These are phyloP conservation scores for Metschnikowia gruessii DNA, from an alignment of 805 yeast species.

Conservation along the genomic window DNA sequence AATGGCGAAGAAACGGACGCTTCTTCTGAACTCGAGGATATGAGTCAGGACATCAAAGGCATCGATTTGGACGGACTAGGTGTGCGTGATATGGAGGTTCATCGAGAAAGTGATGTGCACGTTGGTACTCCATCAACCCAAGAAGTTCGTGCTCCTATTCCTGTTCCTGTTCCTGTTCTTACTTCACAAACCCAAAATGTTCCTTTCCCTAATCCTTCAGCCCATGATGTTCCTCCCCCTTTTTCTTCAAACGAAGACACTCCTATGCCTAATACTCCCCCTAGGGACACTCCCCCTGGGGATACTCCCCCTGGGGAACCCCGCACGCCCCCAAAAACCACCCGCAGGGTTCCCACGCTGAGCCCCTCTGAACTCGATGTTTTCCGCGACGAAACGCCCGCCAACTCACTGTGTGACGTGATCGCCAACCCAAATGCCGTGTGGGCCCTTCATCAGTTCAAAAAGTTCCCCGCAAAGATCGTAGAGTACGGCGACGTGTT, in stretches of 20 bases:
- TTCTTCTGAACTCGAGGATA: slow-evolving; percentile 25
- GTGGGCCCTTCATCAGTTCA: slow-evolving; percentile 52
- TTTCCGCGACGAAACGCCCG: not conserved
- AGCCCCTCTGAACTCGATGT: not conserved
- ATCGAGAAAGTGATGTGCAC: too few species aligned
- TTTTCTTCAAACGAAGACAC: too few species aligned
- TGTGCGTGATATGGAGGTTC: too few species aligned
- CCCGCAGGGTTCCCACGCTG: not conserved
- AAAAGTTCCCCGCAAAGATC: slow-evolving; percentile 50
- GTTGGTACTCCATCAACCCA: too few species aligned
- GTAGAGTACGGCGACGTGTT: slow-evolving; percentile 27
- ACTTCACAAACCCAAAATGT: too few species aligned
- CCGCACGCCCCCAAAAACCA: too few species aligned
- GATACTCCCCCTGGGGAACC: too few species aligned
- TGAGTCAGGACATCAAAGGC: slow-evolving; percentile 17
- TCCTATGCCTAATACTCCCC: not conserved
- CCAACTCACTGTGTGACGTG: slow-evolving; percentile 2
- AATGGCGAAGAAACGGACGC: not conserved
- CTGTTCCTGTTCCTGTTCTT: too few species aligned
- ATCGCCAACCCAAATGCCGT: slow-evolving; percentile 35
- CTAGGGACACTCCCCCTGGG: too few species aligned
- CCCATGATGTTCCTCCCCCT: too few species aligned
- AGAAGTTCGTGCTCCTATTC: too few species aligned
- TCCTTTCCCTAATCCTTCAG: too few species aligned
- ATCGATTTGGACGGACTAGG: slow-evolving; percentile 5